Evolutionary conservation across 2,329 filamentous ascomycete species (phyloP), one percentile per base, ranked within the genome.

Genomic region (Colletotrichum ledebouriae): DNA sequence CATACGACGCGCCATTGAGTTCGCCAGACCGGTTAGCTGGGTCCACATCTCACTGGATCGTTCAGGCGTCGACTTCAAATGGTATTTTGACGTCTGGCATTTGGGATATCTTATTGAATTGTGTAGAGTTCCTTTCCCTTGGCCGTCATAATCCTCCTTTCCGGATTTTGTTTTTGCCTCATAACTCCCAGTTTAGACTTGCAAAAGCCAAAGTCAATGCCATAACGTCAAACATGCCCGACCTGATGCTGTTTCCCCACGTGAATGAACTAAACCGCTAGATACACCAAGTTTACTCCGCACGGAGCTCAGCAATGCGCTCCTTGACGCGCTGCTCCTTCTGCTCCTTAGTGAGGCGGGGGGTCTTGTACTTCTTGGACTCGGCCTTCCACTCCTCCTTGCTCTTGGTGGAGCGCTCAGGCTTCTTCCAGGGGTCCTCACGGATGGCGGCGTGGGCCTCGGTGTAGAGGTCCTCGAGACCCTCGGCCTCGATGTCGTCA

Each of bases 381-480:
- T 97, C 94, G 74, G 88, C 87, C 92, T 97, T 97, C 92, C 93
- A 97, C 87, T 98, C 89, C 73, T 95, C 95, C 92, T 98, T 98
- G 87, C 84, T 87, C 93, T 98, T 98, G 91, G 97, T 94, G 64
- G 82, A 92, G 64, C 88, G 90, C 77, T 89, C 91, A 75, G 85
- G 88, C 91, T 97, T 97, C 92, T 97, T 97, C 89, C 92, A 97
- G 79, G 96, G 96, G 83, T 99, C 93, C 87, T 94, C 95, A 74
- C 96, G 94, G 89, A 99, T 99, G 80, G 92, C 91, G 84, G 92
- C 91, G 90, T 99, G 96, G 73, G 94, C 96, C 81, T 98, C 94
- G 71, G 88, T 82, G 90, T 98, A 99, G 76, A 98, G 83, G 79
- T 99, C 96, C 93, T 99, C 96, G 70, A 99, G 89, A 78, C 92